phyloP scores from a whole-genome alignment of 257 asterid species.

The Solanum verrucosum region DNA sequence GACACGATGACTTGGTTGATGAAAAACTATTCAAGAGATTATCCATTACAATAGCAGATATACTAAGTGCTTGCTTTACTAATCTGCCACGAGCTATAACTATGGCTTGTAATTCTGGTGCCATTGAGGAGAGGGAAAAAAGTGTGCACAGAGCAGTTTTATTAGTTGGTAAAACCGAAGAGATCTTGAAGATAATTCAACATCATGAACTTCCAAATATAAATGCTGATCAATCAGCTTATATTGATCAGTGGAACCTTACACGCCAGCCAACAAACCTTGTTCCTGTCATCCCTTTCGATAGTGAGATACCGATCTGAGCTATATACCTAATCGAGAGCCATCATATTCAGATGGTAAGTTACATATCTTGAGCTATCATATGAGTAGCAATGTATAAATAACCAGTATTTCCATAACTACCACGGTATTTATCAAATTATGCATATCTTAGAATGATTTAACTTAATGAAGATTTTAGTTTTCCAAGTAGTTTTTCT shows the following conservation, averaged over 20 bases:
- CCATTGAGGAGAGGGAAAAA: slow-evolving; percentile 19
- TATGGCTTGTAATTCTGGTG: slow-evolving; percentile 3
- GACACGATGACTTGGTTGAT: background rate
- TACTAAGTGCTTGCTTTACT: slow-evolving; percentile 30
- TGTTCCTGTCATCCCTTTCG: background rate
- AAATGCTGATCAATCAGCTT: background rate
- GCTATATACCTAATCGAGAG: background rate
- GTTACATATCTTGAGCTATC: background rate
- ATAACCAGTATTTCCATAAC: background rate
- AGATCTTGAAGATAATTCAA: slow-evolving; percentile 14
- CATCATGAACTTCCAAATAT: slow-evolving; percentile 2
- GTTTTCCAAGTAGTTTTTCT: background rate
- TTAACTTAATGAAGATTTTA: background rate
- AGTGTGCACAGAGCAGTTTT: slow-evolving; percentile 15
- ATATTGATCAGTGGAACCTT: slow-evolving; percentile 13
- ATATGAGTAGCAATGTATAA: background rate
- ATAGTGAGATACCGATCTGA: background rate
- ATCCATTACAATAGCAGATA: slow-evolving; percentile 17
- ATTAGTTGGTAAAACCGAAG: slow-evolving; percentile 26
- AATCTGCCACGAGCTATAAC: slow-evolving; percentile 15
- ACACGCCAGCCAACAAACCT: background rate
- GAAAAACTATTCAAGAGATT: slow-evolving; percentile 13
- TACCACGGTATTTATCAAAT: background rate
- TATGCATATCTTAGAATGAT: background rate
- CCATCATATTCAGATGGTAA: background rate